Evolutionary conservation across 2,329 filamentous ascomycete species (phyloP).

Genomic region (Aspergillus sp.): DNA sequence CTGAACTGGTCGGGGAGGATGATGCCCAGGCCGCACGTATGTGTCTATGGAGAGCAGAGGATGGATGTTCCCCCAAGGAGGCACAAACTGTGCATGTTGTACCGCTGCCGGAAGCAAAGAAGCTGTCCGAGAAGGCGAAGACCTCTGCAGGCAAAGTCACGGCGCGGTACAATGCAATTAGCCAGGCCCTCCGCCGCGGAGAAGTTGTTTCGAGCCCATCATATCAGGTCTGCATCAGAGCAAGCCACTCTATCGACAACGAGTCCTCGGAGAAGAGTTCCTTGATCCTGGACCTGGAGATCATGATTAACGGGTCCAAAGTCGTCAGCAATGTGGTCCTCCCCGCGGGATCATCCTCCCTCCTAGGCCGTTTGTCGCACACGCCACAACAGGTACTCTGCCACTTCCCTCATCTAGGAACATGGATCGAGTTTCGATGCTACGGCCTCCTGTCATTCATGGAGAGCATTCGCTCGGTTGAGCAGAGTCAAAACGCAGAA

Average conservation of each 20-base stretch:
- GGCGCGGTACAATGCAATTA: constrained; percentile 21
- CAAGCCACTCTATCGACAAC: not conserved
- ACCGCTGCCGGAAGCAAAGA: not conserved
- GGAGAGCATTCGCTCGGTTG: constrained; percentile 20
- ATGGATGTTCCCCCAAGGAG: not conserved
- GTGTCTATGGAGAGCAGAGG: constrained; percentile 16
- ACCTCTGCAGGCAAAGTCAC: constrained; percentile 18
- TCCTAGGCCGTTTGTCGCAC: not conserved
- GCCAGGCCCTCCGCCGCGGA: constrained; percentile 5
- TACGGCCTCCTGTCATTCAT: constrained; percentile 29
- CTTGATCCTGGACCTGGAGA: constrained; percentile 13
- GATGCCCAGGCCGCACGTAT: constrained; percentile 8
- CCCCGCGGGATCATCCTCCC: not conserved
- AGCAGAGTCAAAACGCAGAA: constrained; percentile 10
- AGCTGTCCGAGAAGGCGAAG: not conserved
- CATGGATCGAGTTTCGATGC: constrained; percentile 24
- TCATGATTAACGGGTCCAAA: constrained; percentile 22
- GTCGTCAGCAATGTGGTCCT: constrained; percentile 20
- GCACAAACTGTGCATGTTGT: not conserved
- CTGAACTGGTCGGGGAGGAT: constrained; percentile 14
- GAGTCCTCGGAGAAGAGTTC: constrained; percentile 1
- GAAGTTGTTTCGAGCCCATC: not conserved
- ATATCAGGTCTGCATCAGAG: not conserved
- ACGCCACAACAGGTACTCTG: constrained; percentile 19
- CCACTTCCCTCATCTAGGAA: constrained; percentile 30